Base-by-base conservation (phyloP, 2,329 filamentous ascomycete species). In the Venturia nashicola region DNA sequence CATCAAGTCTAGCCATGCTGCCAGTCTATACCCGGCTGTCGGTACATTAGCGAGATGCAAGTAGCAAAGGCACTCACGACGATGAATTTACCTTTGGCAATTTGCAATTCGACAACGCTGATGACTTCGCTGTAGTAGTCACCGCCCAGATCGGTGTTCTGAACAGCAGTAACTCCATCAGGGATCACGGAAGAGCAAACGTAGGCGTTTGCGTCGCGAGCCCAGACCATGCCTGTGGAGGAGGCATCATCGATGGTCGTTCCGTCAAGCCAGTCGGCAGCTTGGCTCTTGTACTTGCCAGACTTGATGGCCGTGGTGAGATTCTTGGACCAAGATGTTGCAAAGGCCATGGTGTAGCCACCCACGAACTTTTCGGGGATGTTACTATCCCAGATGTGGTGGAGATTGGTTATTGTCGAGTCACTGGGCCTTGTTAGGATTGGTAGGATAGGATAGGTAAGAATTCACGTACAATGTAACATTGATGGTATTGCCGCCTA, bases 401-500 rank as follows among this genome's bases (percentile, higher is more conserved):
- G 77, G 7, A 79, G 71, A 63, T 79, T 79, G 9, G 75, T 78
- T 32, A 54, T 54, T 34, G 48, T 54, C 48, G 48, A 54, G 23
- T 54, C 48, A 54, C 48, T 34, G 12, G 7, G 11, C 1, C 11
- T 32, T 34, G 48, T 54, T 16, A 54, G 48, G 7, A 14, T 34
- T 32, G 48, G 4, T 14, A 34, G 12, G 12, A 9, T 1, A 8
- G 12, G 1, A 7, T 34, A n/a, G 12, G 1, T 2, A 16, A 2
- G 43, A n/a, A 0, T 67, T 68, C 40, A 73, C 74, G 61, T 74
- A 70, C 68, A 78, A 80, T 0, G 73, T 77, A 20, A 79, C 76
- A 59, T 76, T 72, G 66, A 79, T 75, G 2, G 68, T 70, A 68
- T 79, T 79, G 42, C 77, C 78, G 59, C 78, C 78, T 7, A 76